Conservation (phyloP, 108 stramenopile species). For the Pseudonitzschia delicatissima region DNA sequence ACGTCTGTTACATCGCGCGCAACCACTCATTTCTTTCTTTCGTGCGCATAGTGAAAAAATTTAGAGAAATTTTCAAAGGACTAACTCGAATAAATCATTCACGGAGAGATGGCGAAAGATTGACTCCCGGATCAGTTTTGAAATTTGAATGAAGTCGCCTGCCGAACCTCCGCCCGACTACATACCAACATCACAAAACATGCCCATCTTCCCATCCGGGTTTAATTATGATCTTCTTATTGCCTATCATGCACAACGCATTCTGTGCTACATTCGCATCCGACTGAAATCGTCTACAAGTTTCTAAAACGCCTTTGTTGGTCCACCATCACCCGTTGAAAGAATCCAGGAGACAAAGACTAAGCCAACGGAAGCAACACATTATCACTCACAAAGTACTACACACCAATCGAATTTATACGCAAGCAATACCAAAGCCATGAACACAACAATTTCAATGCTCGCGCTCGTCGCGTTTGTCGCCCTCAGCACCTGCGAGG, state of each 20-base stretch:
- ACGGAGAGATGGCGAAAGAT: no score
- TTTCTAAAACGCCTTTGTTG: background rate
- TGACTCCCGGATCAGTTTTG: background rate
- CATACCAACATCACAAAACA: background rate
- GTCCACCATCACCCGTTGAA: background rate
- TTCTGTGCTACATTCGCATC: no score
- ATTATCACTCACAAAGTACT: background rate
- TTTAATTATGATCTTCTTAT: background rate
- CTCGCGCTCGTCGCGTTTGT: background rate
- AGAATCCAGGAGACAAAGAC: background rate
- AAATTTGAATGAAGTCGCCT: background rate
- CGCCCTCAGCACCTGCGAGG: no score
- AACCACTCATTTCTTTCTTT: background rate
- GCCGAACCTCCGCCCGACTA: background rate
- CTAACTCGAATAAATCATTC: no score
- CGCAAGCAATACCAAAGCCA: background rate
- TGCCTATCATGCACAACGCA: background rate
- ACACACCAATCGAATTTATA: no score
- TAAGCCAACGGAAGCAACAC: background rate
- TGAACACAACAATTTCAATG: background rate
- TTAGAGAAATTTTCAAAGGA: background rate
- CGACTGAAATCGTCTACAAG: background rate
- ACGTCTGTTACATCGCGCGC: background rate
- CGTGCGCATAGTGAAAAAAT: background rate
- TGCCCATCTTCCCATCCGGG: background rate